These are phyloP conservation scores for Daldinia decipiens DNA, from an alignment of 495 filamentous ascomycete genomes.

Conservation along the genomic window DNA sequence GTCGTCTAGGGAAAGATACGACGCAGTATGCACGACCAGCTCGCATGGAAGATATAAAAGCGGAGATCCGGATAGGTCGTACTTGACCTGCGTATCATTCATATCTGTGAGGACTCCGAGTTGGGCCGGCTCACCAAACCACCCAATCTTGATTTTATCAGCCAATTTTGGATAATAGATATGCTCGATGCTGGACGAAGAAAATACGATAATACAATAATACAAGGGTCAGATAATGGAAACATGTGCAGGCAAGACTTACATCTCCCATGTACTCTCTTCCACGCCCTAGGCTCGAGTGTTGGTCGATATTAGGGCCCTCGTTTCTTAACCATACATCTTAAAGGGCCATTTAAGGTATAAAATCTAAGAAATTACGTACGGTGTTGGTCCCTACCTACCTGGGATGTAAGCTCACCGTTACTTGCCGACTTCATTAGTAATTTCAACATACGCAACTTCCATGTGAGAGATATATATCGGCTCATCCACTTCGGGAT, in stretches of 20 bases:
- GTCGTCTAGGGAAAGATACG: constrained; percentile 35
- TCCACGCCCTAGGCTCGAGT: neutral
- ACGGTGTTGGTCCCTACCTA: constrained; percentile 22
- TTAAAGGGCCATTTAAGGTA: constrained; percentile 29
- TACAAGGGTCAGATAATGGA: neutral
- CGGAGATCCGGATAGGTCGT: constrained; percentile 27
- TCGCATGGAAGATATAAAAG: constrained; percentile 44
- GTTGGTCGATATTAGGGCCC: constrained; percentile 16
- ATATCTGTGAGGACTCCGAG: constrained; percentile 14
- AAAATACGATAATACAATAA: neutral
- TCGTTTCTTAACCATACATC: constrained; percentile 17
- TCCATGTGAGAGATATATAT: constrained; percentile 3
- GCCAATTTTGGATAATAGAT: neutral
- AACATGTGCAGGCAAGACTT: constrained; percentile 7
- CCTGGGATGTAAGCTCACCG: constrained; percentile 2
- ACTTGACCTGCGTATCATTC: constrained; percentile 30
- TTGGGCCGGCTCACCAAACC: constrained; percentile 9
- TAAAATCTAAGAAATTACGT: constrained; percentile 19
- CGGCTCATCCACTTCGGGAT: constrained; percentile 4
- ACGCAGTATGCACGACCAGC: constrained; percentile 37
- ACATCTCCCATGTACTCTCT: neutral
- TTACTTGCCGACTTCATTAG: constrained; percentile 4
- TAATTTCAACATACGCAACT: neutral
- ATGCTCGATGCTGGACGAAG: neutral
- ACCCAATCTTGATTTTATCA: constrained; percentile 1